These are phyloP conservation scores for Mycena filopes DNA, from an alignment of 768 basidiomycete species.

Conservation along the genomic window DNA sequence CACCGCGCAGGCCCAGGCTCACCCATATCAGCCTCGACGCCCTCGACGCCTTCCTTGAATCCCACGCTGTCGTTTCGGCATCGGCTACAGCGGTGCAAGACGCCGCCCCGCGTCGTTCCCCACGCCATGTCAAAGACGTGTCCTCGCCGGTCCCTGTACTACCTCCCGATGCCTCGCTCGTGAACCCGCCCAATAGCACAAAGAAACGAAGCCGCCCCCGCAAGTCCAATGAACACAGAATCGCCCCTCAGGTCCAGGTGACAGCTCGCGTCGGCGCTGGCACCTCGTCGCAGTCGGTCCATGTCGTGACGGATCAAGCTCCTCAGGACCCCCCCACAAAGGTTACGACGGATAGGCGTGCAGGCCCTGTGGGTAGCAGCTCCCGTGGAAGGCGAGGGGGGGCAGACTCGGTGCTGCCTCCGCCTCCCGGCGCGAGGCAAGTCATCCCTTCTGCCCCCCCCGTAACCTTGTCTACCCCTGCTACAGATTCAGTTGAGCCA, in stretches of 20 bases:
- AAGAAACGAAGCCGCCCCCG: background rate
- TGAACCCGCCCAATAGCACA: background rate
- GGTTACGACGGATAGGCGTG: background rate
- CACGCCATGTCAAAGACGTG: background rate
- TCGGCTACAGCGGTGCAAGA: background rate
- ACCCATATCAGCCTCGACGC: background rate
- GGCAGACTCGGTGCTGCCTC: conserved; percentile 7
- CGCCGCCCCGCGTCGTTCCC: background rate
- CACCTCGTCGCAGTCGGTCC: background rate
- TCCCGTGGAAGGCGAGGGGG: conserved; percentile 7
- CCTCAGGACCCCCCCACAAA: background rate
- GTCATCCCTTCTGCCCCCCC: background rate
- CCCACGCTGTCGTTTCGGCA: background rate
- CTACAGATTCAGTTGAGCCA: background rate
- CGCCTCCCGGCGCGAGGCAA: background rate
- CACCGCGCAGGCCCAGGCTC: background rate
- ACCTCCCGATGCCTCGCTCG: background rate
- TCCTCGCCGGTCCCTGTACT: background rate
- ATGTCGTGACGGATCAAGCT: background rate
- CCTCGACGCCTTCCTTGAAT: background rate
- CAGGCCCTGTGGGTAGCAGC: background rate
- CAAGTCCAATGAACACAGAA: background rate
- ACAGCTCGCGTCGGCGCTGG: background rate
- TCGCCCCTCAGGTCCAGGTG: background rate
- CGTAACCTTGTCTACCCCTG: background rate